Conservation (phyloP, 177 flowering plant genomes). For the Vitis hybrid region DNA sequence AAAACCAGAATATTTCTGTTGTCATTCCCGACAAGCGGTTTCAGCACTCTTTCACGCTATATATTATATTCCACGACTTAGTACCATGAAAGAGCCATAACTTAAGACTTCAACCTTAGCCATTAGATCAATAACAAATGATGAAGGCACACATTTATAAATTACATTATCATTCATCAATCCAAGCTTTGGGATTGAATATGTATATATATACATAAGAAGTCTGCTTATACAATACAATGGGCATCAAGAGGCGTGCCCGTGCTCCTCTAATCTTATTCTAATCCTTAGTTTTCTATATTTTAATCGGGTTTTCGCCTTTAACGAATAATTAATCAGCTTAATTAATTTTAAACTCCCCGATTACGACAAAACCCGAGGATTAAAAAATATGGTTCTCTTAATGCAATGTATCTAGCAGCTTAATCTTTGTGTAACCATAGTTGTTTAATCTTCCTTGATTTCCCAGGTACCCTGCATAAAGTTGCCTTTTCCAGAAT, state of each 20-base stretch:
- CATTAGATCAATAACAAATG: constrained; percentile 8
- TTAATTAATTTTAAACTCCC: neutral
- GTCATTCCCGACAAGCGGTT: constrained; percentile 26
- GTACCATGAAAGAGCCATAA: neutral
- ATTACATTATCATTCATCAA: constrained; percentile 12
- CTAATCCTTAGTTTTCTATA: neutral
- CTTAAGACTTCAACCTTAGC: neutral
- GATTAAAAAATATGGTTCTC: neutral
- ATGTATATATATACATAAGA: neutral
- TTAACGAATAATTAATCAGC: constrained; percentile 13
- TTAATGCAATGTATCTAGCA: constrained; percentile 24
- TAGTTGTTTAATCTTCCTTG: neutral
- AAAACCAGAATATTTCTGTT: constrained; percentile 7
- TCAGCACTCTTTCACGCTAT: constrained; percentile 17
- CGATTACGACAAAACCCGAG: constrained; percentile 14
- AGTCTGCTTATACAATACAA: too few species aligned
- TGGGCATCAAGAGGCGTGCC: neutral
- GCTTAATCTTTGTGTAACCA: neutral
- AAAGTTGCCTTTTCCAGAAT: neutral
- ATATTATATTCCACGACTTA: too few species aligned
- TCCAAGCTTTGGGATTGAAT: constrained; percentile 8
- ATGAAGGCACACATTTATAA: neutral
- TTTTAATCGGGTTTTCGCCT: neutral
- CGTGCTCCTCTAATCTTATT: neutral
- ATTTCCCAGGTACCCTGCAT: neutral